Evolutionary conservation across 2,329 filamentous ascomycete genomes (phyloP), one percentile per base, ranked within the genome.

Genomic region (Penicillium sp.): DNA sequence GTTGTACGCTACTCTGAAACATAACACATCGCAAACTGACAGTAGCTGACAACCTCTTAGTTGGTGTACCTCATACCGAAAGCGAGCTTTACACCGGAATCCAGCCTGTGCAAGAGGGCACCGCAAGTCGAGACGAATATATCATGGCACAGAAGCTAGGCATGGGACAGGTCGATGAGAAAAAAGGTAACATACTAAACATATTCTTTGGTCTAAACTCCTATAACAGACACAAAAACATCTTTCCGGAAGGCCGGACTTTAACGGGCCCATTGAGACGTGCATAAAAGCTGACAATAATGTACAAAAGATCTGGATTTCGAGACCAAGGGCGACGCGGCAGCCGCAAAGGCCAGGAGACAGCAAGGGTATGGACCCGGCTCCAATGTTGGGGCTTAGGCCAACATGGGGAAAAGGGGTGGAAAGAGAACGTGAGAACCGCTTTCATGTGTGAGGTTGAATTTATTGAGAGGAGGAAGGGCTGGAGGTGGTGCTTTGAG

Each of bases 351-450:
- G 61, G 69, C 70, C 65, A 76, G 80, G 65, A 73, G 73, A 63
- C 72, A 73, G 65, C 79, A 82, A 66, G 79, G 79, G 29, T 83
- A 84, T 72, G 81, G 79, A 16, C 75, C 72, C 60, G 72, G 81
- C 72, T 73, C 79, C 70, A 77, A 72, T 43, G 74, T 85, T 69
- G 82, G 83, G 33, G 83, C 76, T 53, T 83, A 67, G 49, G 51
- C 46, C 60, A 54, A 51, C 47, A 47, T 45, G 42, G 47, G 38
- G 49, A 33, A 54, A 28, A 59, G 39, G 45, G 47, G 60, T 45
- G 44, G 51, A 45, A 43, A 42, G 45, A 43, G 41, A 48, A 47
- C 44, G 55, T 55, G 51, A 52, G 47, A 48, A 49, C 23, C 38
- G 47, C 47, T 52, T 51, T 46, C 47, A 49, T 46, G 54, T 26